Conservation (phyloP, 805 yeast species). For the Starmerella sp. region DNA sequence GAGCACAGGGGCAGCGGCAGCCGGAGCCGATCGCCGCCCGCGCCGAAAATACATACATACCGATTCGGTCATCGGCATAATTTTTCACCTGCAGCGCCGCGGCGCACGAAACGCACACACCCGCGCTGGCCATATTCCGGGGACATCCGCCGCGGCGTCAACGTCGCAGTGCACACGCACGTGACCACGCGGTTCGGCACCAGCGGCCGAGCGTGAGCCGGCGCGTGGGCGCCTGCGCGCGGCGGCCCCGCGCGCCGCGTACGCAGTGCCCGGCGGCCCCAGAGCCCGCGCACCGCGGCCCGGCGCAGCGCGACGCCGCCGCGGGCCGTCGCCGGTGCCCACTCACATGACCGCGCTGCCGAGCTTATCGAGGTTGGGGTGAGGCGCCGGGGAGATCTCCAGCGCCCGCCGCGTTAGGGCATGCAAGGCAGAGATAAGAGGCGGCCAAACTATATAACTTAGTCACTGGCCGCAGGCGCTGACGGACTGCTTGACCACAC, state of each 20-base stretch:
- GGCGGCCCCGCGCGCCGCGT: too few relatives aligned
- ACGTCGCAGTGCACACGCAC: not conserved
- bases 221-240: too few relatives aligned
- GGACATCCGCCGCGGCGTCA: not conserved
- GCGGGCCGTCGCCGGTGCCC: not conserved
- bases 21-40: too few relatives aligned
- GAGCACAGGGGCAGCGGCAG: too few relatives aligned
- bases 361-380: constrained; percentile 1
- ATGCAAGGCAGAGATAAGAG: not conserved
- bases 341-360: not conserved
- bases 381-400: not conserved
- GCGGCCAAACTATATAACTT: not conserved
- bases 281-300: too few relatives aligned
- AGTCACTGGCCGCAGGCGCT: not conserved
- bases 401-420: not conserved
- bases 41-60: too few relatives aligned
- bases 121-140: not conserved
- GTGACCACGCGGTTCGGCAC: too few relatives aligned
- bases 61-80: too few relatives aligned
- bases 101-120: not conserved
- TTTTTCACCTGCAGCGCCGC: not conserved
- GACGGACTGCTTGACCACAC: not conserved
- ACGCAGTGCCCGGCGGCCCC: too few relatives aligned
- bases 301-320: not conserved
- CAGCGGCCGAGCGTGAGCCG: too few relatives aligned